Percentiles rank a stretch among this genome's conserved stretches.
phyloP scores from a whole-genome alignment of 768 basidiomycete genomes.

The Stropharia rugosoannulata region DNA sequence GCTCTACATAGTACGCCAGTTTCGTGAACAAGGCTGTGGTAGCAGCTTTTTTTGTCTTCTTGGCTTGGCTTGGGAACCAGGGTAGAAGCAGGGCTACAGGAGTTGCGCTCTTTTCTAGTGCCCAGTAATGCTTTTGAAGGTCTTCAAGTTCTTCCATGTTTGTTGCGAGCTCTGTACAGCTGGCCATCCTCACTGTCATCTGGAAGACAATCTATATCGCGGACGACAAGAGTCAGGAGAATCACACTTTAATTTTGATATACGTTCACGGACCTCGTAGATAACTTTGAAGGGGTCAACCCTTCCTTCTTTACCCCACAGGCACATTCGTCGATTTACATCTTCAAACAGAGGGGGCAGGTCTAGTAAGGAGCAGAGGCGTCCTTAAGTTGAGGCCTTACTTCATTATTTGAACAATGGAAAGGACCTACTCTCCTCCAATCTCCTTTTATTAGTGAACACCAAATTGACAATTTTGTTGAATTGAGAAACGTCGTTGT shows the following conservation, averaged over 20 bases:
- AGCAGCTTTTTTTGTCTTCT: constrained; percentile 27
- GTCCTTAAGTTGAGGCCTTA: neutral
- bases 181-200: constrained; percentile 35
- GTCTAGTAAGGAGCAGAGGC: neutral
- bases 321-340: constrained; percentile 18
- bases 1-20: constrained; percentile 27
- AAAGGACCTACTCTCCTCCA: constrained; percentile 14
- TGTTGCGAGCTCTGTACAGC: constrained; percentile 32
- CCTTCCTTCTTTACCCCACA: constrained; percentile 23
- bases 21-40: constrained; percentile 28
- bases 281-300: constrained; percentile 29
- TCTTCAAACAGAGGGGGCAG: constrained; percentile 21
- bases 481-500: constrained; percentile 21
- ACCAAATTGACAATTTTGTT: constrained; percentile 18
- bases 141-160: constrained; percentile 20
- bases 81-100: constrained; percentile 31
- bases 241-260: neutral
- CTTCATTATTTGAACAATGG: neutral
- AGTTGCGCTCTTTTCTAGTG: constrained; percentile 34
- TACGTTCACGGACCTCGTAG: constrained; percentile 22
- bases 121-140: constrained; percentile 26
- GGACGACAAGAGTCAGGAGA: neutral
- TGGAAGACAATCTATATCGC: constrained; percentile 31
- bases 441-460: constrained; percentile 18
- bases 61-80: constrained; percentile 34